Percentiles rank a stretch among this genome's conserved stretches.
Evolutionary conservation across 1,139 yeast species (phyloP).

Genomic region (Suhomyces maxii): DNA sequence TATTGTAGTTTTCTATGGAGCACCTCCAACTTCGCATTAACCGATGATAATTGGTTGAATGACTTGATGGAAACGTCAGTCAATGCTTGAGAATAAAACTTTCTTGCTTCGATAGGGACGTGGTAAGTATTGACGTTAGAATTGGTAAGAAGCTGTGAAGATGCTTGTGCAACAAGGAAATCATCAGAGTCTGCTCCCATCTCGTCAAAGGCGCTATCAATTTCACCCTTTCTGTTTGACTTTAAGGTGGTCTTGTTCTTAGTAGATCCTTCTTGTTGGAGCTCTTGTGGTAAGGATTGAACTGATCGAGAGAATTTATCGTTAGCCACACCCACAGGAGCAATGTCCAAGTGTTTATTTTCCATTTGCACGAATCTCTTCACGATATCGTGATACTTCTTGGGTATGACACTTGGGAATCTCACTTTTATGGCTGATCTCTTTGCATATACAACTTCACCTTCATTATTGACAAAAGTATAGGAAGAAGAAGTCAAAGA

Average conservation of each 20-base stretch:
- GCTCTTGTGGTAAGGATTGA: conserved; percentile 24
- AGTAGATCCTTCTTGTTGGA: conserved; percentile 9
- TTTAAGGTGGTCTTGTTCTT: conserved; percentile 1
- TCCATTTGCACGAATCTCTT: conserved; percentile 33
- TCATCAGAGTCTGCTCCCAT: conserved; percentile 22
- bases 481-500: conserved; percentile 33
- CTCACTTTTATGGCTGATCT: conserved; percentile 49
- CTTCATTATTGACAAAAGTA: conserved; percentile 56
- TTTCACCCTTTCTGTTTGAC: conserved; percentile 1
- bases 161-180: conserved; percentile 39
- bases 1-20: conserved; percentile 57
- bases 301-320: conserved; percentile 28
- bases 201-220: conserved; percentile 1
- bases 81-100: conserved; percentile 29
- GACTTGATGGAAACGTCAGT: conserved; percentile 30
- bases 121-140: conserved; percentile 39
- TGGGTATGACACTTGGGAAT: conserved; percentile 55
- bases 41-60: conserved; percentile 15
- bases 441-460: conserved; percentile 53
- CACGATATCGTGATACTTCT: conserved; percentile 19
- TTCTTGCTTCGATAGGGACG: conserved; percentile 39
- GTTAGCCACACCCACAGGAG: conserved; percentile 46
- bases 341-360: conserved; percentile 30
- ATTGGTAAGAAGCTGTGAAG: conserved; percentile 38
- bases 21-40: conserved; percentile 44